Percentiles rank a stretch among this genome's conserved stretches.
Conservation (phyloP, 2,329 filamentous ascomycete species). For the Nothophoma quercina region DNA sequence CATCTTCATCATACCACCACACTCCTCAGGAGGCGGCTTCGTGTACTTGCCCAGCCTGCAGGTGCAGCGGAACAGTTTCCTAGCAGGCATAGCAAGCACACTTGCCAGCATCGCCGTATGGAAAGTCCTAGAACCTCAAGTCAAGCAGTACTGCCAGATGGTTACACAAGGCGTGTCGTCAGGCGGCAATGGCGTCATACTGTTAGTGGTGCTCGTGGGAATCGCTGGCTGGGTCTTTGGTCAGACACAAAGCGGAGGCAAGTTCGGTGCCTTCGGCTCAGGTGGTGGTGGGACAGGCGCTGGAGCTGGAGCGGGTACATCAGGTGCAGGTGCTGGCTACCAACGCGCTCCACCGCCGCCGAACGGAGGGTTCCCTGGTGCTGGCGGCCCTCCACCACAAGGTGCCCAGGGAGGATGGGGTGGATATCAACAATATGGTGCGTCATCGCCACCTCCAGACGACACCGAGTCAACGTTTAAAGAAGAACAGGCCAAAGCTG, state of each 20-base stretch:
- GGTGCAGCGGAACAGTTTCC: slow-evolving; percentile 88
- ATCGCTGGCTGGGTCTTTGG: slow-evolving; percentile 81
- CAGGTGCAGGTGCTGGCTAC: slow-evolving; percentile 36
- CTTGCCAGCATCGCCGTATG: slow-evolving; percentile 76
- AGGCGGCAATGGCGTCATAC: slow-evolving; percentile 74
- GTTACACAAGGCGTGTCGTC: slow-evolving; percentile 63
- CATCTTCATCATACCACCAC: slow-evolving; percentile 94
- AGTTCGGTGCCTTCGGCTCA: slow-evolving; percentile 37
- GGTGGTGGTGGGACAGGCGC: slow-evolving; percentile 45
- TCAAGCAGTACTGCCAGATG: slow-evolving; percentile 75
- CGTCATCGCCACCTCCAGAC: slow-evolving; percentile 40
- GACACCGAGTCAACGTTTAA: slow-evolving; percentile 41
- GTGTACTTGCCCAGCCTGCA: slow-evolving; percentile 91
- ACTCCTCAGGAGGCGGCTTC: slow-evolving; percentile 87
- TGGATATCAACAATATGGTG: slow-evolving; percentile 43
- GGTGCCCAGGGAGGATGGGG: slow-evolving; percentile 33
- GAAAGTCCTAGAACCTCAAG: slow-evolving; percentile 74
- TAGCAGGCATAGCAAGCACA: slow-evolving; percentile 82
- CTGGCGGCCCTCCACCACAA: slow-evolving; percentile 41
- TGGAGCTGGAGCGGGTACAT: slow-evolving; percentile 37
- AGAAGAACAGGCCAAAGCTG: slow-evolving; percentile 54
- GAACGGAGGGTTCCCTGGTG: slow-evolving; percentile 44
- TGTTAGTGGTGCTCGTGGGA: slow-evolving; percentile 76
- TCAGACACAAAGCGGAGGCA: slow-evolving; percentile 65
- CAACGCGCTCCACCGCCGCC: slow-evolving; percentile 42